Evolutionary conservation across 768 basidiomycete species (phyloP).

Genomic region (Myochromella boudieri): DNA sequence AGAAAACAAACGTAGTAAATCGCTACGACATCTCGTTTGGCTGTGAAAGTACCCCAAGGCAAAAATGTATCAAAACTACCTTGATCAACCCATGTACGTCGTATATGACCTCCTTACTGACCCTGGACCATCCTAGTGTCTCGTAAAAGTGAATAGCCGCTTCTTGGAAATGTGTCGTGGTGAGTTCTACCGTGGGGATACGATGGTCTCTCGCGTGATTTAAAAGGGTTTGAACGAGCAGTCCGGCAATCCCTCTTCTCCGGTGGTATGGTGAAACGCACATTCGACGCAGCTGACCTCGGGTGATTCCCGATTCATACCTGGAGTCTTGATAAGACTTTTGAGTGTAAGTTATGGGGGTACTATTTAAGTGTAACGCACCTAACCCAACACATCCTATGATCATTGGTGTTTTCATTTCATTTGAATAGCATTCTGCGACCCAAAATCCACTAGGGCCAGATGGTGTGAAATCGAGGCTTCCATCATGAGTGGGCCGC

Average conservation of each 20-base stretch:
- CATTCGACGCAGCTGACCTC: slow-evolving; percentile 13
- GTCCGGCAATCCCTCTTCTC: slow-evolving; percentile 10
- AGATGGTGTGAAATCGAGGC: slow-evolving; percentile 1
- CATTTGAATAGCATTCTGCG: slow-evolving; percentile 16
- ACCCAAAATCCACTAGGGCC: slow-evolving; percentile 24
- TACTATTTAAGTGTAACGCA: neutral
- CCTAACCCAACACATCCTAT: slow-evolving; percentile 22
- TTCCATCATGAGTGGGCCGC: neutral
- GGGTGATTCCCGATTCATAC: neutral
- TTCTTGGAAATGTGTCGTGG: slow-evolving; percentile 5
- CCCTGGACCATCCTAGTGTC: slow-evolving; percentile 20
- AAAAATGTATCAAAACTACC: neutral
- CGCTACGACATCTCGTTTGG: no score
- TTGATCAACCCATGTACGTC: neutral
- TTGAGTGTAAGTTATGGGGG: neutral
- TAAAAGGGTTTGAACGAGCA: slow-evolving; percentile 8
- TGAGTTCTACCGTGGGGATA: neutral
- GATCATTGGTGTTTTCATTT: slow-evolving; percentile 8
- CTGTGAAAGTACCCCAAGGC: slow-evolving; percentile 1
- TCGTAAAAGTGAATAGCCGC: slow-evolving; percentile 10
- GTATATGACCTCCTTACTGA: neutral
- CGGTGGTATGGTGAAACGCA: slow-evolving; percentile 14
- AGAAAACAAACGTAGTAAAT: no score
- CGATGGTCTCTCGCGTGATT: slow-evolving; percentile 3
- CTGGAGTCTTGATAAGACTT: slow-evolving; percentile 5